A percentile compares a stretch with the other conserved stretches of the same genome.
Conservation (phyloP, 148 eudicot genomes). For the Arctostaphylos glauca region DNA sequence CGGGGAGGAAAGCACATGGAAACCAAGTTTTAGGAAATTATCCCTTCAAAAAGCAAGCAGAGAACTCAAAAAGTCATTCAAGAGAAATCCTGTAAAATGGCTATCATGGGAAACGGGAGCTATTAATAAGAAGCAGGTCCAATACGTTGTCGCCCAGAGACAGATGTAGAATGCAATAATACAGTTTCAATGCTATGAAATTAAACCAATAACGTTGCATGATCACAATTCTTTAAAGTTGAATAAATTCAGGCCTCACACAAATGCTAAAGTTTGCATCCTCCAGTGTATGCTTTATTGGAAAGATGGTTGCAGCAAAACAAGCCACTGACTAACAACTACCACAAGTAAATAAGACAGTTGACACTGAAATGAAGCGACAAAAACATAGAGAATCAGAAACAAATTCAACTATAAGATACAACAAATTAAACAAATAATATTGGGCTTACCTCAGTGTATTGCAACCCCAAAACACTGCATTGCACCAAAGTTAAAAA, state of each 20-base stretch:
- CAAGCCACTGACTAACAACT: background rate
- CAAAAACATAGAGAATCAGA: background rate
- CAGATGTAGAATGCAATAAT: too few species aligned
- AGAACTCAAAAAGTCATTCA: background rate
- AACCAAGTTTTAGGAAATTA: background rate
- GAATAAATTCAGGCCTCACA: too few species aligned
- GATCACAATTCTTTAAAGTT: background rate
- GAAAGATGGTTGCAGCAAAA: background rate
- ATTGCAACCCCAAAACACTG: conserved; percentile 15
- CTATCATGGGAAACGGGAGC: too few species aligned
- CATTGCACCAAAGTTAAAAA: background rate
- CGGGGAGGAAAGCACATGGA: background rate
- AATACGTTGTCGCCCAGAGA: too few species aligned
- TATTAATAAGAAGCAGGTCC: too few species aligned
- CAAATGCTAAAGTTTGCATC: background rate
- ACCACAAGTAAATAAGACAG: background rate
- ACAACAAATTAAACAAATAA: background rate
- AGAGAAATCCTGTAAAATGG: background rate
- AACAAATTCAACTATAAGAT: background rate
- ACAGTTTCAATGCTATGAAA: too few species aligned
- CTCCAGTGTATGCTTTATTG: background rate
- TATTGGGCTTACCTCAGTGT: conserved; percentile 29
- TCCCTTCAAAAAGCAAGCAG: background rate
- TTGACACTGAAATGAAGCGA: background rate
- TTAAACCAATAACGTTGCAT: too few species aligned